Percentiles rank a stretch among this genome's conserved stretches.
Conservation (phyloP, 371 early-diverging fungal species). For the Apophysomyces variabilis region DNA sequence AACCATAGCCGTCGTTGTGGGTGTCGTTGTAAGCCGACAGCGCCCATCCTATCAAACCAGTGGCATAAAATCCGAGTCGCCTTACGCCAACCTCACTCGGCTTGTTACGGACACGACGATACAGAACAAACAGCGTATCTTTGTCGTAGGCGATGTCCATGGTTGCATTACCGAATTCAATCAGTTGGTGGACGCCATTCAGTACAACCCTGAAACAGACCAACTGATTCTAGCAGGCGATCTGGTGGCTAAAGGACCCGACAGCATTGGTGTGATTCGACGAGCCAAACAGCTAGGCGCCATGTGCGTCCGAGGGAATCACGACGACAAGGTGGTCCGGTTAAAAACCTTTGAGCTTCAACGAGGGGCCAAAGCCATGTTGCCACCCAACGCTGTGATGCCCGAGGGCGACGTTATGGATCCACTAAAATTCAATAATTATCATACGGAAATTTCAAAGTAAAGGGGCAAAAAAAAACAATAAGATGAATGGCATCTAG, state of each 20-base stretch:
- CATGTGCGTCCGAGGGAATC: slow-evolving; percentile 75
- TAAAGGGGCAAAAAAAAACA: slow-evolving; percentile 22
- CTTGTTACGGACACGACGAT: slow-evolving; percentile 21
- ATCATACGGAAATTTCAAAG: slow-evolving; percentile 50
- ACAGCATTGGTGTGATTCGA: slow-evolving; percentile 65
- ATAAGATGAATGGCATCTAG: neutral
- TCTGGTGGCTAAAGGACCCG: slow-evolving; percentile 70
- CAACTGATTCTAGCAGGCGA: slow-evolving; percentile 73
- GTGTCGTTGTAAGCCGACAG: slow-evolving; percentile 24
- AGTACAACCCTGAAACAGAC: slow-evolving; percentile 49
- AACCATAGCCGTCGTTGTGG: slow-evolving; percentile 32
- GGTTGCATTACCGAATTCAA: slow-evolving; percentile 64
- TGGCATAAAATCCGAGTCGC: slow-evolving; percentile 31
- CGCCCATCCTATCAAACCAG: neutral
- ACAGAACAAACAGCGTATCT: slow-evolving; percentile 43
- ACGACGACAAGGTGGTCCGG: slow-evolving; percentile 74
- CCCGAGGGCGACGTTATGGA: slow-evolving; percentile 46
- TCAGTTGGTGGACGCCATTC: slow-evolving; percentile 47
- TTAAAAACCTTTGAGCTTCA: slow-evolving; percentile 55
- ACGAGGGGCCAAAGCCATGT: slow-evolving; percentile 31
- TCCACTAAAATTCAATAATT: slow-evolving; percentile 41
- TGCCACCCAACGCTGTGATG: slow-evolving; percentile 28
- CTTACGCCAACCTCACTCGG: slow-evolving; percentile 42
- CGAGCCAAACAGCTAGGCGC: slow-evolving; percentile 57
- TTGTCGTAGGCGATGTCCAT: slow-evolving; percentile 80